Evolutionary conservation across 1,139 yeast species (phyloP).

Genomic region (Nadsonia starkeyi-henricii): DNA sequence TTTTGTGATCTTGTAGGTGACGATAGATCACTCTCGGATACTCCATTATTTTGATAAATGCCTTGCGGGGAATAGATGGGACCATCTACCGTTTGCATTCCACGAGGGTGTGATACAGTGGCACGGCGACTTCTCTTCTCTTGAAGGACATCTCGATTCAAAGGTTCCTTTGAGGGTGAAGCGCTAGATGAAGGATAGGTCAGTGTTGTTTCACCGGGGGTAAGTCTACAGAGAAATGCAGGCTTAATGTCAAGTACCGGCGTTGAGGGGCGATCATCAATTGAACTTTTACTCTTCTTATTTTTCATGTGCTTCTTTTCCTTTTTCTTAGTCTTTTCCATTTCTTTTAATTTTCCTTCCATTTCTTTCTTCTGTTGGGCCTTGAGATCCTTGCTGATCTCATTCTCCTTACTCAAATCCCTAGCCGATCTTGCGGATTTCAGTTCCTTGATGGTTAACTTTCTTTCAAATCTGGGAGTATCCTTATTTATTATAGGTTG

Average conservation of each 20-base stretch:
- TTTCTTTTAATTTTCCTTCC: background rate
- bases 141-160: background rate
- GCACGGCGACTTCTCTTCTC: background rate
- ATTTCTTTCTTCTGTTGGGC: background rate
- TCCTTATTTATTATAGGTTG: background rate
- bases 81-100: background rate
- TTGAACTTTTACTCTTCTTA: background rate
- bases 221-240: constrained; percentile 1
- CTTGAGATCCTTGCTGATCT: background rate
- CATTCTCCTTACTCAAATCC: background rate
- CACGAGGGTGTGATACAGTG: background rate
- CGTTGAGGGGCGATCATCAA: background rate
- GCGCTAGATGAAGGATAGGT: constrained; percentile 4
- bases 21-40: constrained; percentile 2
- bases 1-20: too few species aligned
- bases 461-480: background rate
- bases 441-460: background rate
- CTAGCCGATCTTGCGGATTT: background rate
- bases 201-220: constrained; percentile 1
- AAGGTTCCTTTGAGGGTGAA: background rate
- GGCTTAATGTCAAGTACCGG: background rate
- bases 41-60: constrained; percentile 1
- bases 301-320: background rate
- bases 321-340: background rate
- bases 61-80: background rate